phyloP scores from a whole-genome alignment of 805 yeast genomes.

The Pichia insulana region DNA sequence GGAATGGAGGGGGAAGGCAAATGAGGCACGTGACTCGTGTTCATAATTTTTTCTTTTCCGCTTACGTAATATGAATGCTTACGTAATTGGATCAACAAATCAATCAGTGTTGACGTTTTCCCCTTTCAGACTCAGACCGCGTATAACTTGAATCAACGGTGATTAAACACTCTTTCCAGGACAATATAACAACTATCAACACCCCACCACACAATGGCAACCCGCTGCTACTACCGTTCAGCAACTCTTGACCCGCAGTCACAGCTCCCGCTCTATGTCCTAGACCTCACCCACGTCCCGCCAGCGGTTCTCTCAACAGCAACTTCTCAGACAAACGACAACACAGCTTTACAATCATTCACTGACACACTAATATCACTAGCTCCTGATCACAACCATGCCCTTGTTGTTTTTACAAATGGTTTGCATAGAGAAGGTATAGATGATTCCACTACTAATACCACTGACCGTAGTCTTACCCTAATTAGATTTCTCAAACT shows the following conservation, averaged over 20 bases:
- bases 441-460: not conserved
- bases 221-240: slow-evolving; percentile 30
- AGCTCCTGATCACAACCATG: slow-evolving; percentile 57
- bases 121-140: not conserved
- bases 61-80: no score
- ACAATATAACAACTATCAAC: not conserved
- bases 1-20: no score
- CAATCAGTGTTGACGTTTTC: no score
- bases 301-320: slow-evolving; percentile 44
- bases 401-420: slow-evolving; percentile 69
- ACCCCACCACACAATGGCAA: no score
- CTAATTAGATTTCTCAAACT: slow-evolving; percentile 38
- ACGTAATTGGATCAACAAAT: no score
- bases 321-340: slow-evolving; percentile 3
- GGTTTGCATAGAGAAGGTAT: slow-evolving; percentile 46
- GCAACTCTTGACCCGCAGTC: slow-evolving; percentile 58
- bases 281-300: slow-evolving; percentile 40
- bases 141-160: no score
- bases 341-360: slow-evolving; percentile 34
- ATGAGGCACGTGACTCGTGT: no score
- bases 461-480: slow-evolving; percentile 12
- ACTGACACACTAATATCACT: slow-evolving; percentile 46
- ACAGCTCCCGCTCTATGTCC: slow-evolving; percentile 63
- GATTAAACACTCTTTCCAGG: no score
- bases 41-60: no score